Conservation (phyloP, 1,284 basidiomycete genomes). For the Austroboletus niveus region DNA sequence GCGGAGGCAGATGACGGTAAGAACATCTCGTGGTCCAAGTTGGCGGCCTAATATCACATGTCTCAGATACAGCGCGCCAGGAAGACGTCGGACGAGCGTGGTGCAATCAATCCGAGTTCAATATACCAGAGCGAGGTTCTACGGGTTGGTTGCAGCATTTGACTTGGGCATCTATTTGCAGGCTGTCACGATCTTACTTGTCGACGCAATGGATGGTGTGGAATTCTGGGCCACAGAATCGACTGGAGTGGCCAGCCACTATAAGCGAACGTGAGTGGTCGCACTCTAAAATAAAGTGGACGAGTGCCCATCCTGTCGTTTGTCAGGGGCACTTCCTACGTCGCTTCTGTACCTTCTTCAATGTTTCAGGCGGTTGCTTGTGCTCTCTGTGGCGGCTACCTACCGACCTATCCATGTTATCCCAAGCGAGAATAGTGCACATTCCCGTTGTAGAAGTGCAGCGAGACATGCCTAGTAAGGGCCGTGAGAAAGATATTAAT, state of each 20-base stretch:
- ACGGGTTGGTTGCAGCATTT: no score
- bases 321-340: conserved; percentile 7
- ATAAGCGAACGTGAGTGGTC: no score
- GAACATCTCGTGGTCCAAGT: neutral
- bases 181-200: neutral
- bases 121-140: neutral
- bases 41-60: neutral
- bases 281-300: neutral
- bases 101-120: neutral
- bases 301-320: neutral
- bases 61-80: conserved; percentile 7
- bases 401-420: neutral
- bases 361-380: neutral
- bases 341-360: conserved; percentile 12
- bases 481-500: conserved; percentile 20
- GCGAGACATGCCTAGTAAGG: conserved; percentile 13
- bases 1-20: conserved; percentile 2
- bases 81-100: neutral
- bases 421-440: conserved; percentile 10
- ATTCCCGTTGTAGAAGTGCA: conserved; percentile 7
- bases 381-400: neutral
- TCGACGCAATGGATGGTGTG: neutral
- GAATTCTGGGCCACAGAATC: neutral
- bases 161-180: no score
- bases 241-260: conserved; percentile 2